A percentile compares a stretch with the other conserved stretches of the same genome.
These are phyloP conservation scores for Penicillium odoratum DNA, from an alignment of 495 filamentous ascomycete species.

Conservation along the genomic window DNA sequence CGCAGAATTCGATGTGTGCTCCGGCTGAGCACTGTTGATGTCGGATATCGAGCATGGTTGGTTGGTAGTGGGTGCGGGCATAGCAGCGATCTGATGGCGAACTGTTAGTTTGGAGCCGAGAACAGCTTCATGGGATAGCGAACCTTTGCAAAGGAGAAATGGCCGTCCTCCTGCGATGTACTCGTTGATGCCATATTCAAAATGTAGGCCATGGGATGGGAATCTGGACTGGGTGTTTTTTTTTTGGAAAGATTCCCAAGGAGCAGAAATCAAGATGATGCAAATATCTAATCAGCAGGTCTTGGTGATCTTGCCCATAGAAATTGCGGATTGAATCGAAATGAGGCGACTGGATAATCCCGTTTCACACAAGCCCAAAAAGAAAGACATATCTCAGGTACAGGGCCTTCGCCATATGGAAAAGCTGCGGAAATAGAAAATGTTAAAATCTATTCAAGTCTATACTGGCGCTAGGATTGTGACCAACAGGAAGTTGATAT, in stretches of 20 bases:
- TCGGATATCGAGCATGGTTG: slow-evolving; percentile 27
- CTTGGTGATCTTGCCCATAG: slow-evolving; percentile 22
- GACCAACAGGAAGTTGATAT: background rate
- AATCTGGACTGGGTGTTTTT: slow-evolving; percentile 11
- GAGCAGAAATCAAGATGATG: slow-evolving; percentile 22
- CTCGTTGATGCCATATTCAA: slow-evolving; percentile 40
- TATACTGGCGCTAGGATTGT: background rate
- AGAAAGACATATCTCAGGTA: slow-evolving; percentile 53
- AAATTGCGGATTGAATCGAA: slow-evolving; percentile 37
- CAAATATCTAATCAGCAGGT: slow-evolving; percentile 25
- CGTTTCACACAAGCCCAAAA: slow-evolving; percentile 51
- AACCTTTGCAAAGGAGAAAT: slow-evolving; percentile 51
- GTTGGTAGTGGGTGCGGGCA: slow-evolving; percentile 33
- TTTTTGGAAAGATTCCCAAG: slow-evolving; percentile 21
- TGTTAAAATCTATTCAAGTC: background rate
- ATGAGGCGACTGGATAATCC: slow-evolving; percentile 42
- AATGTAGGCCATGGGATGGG: slow-evolving; percentile 15
- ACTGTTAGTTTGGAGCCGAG: slow-evolving; percentile 3
- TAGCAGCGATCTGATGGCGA: slow-evolving; percentile 42
- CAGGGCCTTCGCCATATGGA: slow-evolving; percentile 53
- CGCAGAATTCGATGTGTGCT: slow-evolving; percentile 19
- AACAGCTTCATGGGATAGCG: slow-evolving; percentile 5
- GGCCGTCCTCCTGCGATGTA: slow-evolving; percentile 30
- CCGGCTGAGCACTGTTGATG: slow-evolving; percentile 24
- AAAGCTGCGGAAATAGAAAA: slow-evolving; percentile 28